Base-by-base conservation (phyloP, 306 rosid species). In the Cucumis melo region DNA sequence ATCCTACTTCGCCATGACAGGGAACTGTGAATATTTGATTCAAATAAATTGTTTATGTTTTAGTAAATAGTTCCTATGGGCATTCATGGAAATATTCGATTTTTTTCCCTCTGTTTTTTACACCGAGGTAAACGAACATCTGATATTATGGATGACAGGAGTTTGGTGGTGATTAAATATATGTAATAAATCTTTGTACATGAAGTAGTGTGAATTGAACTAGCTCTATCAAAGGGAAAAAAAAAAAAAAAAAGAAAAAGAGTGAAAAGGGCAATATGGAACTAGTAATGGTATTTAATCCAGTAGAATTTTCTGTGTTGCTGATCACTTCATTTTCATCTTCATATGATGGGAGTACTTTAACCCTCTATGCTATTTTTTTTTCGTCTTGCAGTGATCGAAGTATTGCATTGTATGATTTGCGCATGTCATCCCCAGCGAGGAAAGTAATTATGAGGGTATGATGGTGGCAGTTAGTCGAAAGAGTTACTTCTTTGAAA, bases 381-480 rank as follows among this genome's bases (percentile, higher is more conserved):
- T 21, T 17, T 23, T 32, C 46, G 4, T 32, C 68, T 82, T 83
- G 80, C 42, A 94, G 99, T 85, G 97, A 92, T 79, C 88, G 97
- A 73, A 87, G 97, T 84, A 94, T 94, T 83, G 82, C 85, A 36
- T 73, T 94, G 73, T 94, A 94, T 57, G 99, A 94, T 81, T 34
- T 94, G 76, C 97, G 96, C 38, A 86, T 83, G 97, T 81, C 87
- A 77, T 73, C 92, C 62, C 87, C 91, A 39, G 78, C 86, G 29
- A 83, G 91, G 70, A 90, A 91, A 84, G 19, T 87, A 64, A 85
- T 94, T 75, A 92, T 94, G 97, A 79, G 66, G 96, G 96, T 92
- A 91, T 78, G 70, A 81, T 81, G 8, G 60, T 76, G 27, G 64
- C 19, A 19, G 32, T 59, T 23, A 15, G 38, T 60, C 58, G 23